phyloP scores from a whole-genome alignment of 139 green algal genomes.

The Nannochloris sp. region DNA sequence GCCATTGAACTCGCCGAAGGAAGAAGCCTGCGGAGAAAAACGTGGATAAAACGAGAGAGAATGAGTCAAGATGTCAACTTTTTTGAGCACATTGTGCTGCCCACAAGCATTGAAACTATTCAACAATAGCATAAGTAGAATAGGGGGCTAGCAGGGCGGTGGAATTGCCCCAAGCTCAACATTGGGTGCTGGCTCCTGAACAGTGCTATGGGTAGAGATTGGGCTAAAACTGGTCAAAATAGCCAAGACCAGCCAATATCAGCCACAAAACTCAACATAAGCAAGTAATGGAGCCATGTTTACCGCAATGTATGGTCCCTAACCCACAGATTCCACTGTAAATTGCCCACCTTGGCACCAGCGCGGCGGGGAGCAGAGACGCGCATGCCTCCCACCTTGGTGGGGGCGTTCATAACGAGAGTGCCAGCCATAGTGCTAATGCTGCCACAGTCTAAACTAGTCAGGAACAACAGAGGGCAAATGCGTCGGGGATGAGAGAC shows the following conservation, averaged over 20 bases:
- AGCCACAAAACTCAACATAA: neutral
- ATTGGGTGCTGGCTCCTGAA: too few species aligned
- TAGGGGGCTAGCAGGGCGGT: too few species aligned
- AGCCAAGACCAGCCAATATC: neutral
- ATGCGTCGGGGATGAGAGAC: neutral
- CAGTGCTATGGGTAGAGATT: too few species aligned
- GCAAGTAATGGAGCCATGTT: neutral
- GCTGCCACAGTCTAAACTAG: too few species aligned
- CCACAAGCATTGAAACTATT: too few species aligned
- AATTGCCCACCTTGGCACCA: neutral
- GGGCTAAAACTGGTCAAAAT: too few species aligned
- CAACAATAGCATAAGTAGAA: too few species aligned
- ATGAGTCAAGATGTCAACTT: too few species aligned
- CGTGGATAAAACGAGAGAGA: neutral
- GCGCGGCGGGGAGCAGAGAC: conserved; percentile 4
- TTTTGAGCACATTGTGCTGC: too few species aligned
- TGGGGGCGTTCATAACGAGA: neutral
- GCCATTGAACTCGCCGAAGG: conserved; percentile 22
- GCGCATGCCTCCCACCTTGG: conserved; percentile 7
- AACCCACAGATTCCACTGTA: too few species aligned
- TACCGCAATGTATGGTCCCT: neutral
- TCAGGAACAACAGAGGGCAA: too few species aligned
- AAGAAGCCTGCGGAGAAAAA: neutral
- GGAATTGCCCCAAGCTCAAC: too few species aligned
- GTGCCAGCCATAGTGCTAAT: neutral